phyloP scores from a whole-genome alignment of 2,329 filamentous ascomycete genomes.

The Hymenoscyphus albidus region DNA sequence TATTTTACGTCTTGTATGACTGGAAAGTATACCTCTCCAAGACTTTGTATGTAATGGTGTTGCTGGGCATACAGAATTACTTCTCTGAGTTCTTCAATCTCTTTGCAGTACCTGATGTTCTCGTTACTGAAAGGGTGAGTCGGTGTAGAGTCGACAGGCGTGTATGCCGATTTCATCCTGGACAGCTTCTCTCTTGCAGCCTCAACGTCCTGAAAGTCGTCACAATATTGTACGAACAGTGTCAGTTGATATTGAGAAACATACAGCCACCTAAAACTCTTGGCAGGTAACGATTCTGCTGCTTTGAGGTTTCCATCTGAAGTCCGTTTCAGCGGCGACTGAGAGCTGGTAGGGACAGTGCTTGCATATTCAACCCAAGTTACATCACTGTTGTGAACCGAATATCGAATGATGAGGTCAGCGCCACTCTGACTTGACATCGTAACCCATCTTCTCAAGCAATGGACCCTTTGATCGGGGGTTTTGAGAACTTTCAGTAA shows the following conservation, averaged over 20 bases:
- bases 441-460: not conserved
- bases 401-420: not conserved
- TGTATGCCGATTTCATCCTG: not conserved
- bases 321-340: not conserved
- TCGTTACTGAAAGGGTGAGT: not conserved
- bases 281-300: not conserved
- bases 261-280: not conserved
- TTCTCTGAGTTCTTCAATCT: not conserved
- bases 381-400: not conserved
- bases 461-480: not conserved
- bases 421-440: not conserved
- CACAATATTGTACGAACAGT: not conserved
- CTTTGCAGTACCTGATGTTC: not conserved
- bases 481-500: not conserved
- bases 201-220: not conserved
- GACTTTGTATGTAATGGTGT: not conserved
- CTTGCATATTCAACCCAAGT: slow-evolving; percentile 1
- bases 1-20: not conserved
- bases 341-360: not conserved
- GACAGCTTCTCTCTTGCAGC: not conserved
- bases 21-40: not conserved
- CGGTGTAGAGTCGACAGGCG: not conserved
- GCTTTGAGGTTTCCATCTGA: not conserved
- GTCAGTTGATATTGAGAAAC: not conserved
- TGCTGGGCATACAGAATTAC: not conserved